These are phyloP conservation scores for Bryoerythrophyllum caledonicum DNA, from an alignment of 225 moss, liverwort and hornwort genomes.

Conservation along the genomic window DNA sequence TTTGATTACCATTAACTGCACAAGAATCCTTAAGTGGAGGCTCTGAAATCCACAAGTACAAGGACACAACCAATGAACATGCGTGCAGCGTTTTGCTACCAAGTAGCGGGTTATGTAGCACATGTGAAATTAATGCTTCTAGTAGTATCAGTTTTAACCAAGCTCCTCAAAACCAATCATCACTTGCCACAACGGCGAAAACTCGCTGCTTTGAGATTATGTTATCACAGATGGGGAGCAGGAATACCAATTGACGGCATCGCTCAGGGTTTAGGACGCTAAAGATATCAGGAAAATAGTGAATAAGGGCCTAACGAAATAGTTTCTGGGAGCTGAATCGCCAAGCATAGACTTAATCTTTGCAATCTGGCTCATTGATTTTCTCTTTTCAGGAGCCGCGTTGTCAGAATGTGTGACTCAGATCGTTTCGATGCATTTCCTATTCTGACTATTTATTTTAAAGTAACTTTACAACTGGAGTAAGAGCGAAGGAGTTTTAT, in stretches of 20 bases:
- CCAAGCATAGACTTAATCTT: not conserved
- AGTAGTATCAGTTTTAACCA: no score
- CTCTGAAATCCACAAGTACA: no score
- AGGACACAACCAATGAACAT: no score
- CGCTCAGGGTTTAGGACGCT: slow-evolving; percentile 10
- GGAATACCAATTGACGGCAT: not conserved
- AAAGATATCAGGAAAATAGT: not conserved
- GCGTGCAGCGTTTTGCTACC: no score
- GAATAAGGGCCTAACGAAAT: not conserved
- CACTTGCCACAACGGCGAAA: no score
- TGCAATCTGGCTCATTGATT: not conserved
- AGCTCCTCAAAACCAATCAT: no score
- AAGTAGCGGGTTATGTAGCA: no score
- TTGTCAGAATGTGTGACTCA: slow-evolving; percentile 4
- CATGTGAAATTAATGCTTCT: no score
- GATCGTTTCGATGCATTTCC: slow-evolving; percentile 8
- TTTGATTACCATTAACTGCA: no score
- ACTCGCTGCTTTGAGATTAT: no score
- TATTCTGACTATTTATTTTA: not conserved
- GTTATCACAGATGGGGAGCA: not conserved
- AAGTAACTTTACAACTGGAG: not conserved
- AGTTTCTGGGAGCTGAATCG: slow-evolving; percentile 15
- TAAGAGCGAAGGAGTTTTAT: not conserved
- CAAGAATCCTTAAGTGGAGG: no score
- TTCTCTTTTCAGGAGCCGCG: slow-evolving; percentile 9